Evolutionary conservation across 495 filamentous ascomycete genomes (phyloP).

Genomic region (Aspergillus egyptiacus): DNA sequence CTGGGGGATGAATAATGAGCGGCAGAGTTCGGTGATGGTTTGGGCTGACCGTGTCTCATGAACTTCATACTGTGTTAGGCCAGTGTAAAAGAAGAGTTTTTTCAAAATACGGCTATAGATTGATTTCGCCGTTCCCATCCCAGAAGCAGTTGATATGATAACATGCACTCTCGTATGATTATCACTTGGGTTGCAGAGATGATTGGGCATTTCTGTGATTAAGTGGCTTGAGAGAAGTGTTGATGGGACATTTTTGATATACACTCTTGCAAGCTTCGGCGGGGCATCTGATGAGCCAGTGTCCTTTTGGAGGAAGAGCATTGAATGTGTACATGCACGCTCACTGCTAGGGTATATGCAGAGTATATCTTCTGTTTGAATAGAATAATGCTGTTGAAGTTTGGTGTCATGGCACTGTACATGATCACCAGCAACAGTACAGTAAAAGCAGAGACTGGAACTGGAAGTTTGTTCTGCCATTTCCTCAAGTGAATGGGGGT

Average conservation of each 20-base stretch:
- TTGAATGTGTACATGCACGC: constrained; percentile 7
- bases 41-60: constrained; percentile 52
- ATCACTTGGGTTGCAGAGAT: constrained; percentile 15
- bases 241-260: constrained; percentile 14
- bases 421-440: not conserved
- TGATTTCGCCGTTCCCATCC: constrained; percentile 52
- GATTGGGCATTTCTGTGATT: constrained; percentile 18
- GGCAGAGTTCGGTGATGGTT: constrained; percentile 57
- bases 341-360: constrained; percentile 18
- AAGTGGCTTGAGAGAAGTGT: constrained; percentile 18
- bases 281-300: not conserved
- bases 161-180: constrained; percentile 47
- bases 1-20: constrained; percentile 36
- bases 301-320: constrained; percentile 24
- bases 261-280: constrained; percentile 14
- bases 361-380: constrained; percentile 29
- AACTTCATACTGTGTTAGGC: constrained; percentile 39
- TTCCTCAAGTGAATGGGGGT: no score
- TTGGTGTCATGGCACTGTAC: constrained; percentile 18
- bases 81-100: constrained; percentile 49
- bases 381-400: constrained; percentile 10
- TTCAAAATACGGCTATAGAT: constrained; percentile 54
- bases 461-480: constrained; percentile 7
- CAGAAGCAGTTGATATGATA: constrained; percentile 68
- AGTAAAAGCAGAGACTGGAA: constrained; percentile 8